Evolutionary conservation across 257 asterid species (phyloP).

Genomic region (Plantago elongata): DNA sequence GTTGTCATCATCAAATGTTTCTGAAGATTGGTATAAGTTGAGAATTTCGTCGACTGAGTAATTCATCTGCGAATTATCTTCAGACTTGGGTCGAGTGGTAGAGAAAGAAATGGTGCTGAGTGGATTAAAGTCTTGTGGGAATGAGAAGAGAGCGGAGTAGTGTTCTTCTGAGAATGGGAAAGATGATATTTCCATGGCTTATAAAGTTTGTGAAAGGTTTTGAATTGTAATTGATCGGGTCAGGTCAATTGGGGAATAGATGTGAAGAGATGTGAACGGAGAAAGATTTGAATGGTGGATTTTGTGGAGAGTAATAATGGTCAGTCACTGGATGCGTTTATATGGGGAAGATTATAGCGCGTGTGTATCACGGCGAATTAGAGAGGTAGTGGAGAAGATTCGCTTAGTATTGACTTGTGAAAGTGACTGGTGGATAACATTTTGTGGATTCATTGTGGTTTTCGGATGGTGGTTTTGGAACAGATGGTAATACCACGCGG

Average conservation of each 20-base stretch:
- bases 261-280: constrained; percentile 12
- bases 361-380: not conserved
- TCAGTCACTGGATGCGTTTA: constrained; percentile 4
- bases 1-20: constrained; percentile 4
- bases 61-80: constrained; percentile 3
- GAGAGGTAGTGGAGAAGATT: constrained; percentile 25
- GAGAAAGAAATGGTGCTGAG: not conserved
- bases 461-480: not conserved
- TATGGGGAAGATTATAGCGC: not conserved
- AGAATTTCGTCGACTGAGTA: constrained; percentile 25
- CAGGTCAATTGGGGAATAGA: not conserved
- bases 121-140: constrained; percentile 22
- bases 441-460: too few relatives aligned
- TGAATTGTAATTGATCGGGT: not conserved
- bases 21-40: not conserved
- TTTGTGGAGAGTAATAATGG: not conserved
- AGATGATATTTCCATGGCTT: constrained; percentile 46
- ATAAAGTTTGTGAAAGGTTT: constrained; percentile 23
- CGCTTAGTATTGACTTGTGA: constrained; percentile 2
- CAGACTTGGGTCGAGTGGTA: constrained; percentile 9
- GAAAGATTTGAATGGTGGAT: constrained; percentile 31
- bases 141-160: constrained; percentile 13
- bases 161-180: constrained; percentile 39
- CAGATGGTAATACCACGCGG: too few relatives aligned
- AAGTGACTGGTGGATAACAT: constrained; percentile 2